A percentile compares a stretch with the other conserved stretches of the same genome.
phyloP scores from a whole-genome alignment of 2,329 filamentous ascomycete species.

The Clonostachys byssicola region DNA sequence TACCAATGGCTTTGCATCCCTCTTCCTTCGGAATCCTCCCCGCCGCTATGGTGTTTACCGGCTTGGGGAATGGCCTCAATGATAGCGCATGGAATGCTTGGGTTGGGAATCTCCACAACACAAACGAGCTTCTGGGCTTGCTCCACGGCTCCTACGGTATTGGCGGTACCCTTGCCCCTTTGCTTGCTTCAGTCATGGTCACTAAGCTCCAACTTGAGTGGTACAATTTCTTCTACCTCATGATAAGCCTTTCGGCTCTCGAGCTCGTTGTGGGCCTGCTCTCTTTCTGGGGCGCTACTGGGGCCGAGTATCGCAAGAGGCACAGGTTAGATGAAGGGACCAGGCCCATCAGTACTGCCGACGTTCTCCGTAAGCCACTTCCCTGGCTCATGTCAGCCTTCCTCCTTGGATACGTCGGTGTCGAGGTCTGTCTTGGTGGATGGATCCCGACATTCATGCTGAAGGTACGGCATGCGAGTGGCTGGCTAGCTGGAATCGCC shows the following conservation, averaged over 20 bases:
- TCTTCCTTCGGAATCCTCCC: constrained; percentile 21
- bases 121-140: constrained; percentile 71
- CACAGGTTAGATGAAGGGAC: constrained; percentile 19
- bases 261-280: constrained; percentile 47
- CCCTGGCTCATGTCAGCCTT: constrained; percentile 75
- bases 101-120: constrained; percentile 66
- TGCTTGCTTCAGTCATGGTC: constrained; percentile 71
- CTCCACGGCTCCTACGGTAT: constrained; percentile 70
- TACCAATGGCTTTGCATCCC: constrained; percentile 62
- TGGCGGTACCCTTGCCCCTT: constrained; percentile 64
- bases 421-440: constrained; percentile 69
- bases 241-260: constrained; percentile 55
- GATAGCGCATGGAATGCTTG: constrained; percentile 58
- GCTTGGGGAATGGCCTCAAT: constrained; percentile 66
- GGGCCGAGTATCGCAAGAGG: constrained; percentile 42
- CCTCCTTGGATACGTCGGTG: constrained; percentile 73
- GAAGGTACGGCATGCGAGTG: constrained; percentile 61
- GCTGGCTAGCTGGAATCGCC: constrained; percentile 71
- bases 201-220: constrained; percentile 57
- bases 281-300: constrained; percentile 63
- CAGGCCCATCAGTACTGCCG: constrained; percentile 37
- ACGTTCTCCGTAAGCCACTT: constrained; percentile 43
- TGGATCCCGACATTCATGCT: constrained; percentile 84
- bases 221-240: constrained; percentile 75
- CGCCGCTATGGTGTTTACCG: constrained; percentile 40